phyloP scores from a whole-genome alignment of 306 rosid genomes.

The barrel medic (Medicago truncatula) region DNA sequence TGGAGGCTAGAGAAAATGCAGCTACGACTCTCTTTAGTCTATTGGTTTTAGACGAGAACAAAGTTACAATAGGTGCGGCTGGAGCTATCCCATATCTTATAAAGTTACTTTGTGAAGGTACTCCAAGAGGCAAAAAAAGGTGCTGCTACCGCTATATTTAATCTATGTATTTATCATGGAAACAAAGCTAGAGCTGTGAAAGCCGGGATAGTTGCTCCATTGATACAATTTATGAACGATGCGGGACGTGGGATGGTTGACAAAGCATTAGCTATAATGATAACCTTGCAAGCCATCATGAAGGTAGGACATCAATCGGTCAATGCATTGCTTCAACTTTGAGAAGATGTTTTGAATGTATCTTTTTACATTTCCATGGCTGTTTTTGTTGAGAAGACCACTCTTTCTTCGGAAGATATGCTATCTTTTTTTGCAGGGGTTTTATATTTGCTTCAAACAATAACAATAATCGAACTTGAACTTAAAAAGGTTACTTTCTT shows the following conservation, averaged over 20 bases:
- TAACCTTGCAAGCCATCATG: constrained; percentile 86
- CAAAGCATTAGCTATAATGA: constrained; percentile 92
- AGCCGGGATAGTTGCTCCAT: constrained; percentile 85
- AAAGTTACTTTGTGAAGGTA: constrained; percentile 85
- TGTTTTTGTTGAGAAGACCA: no score
- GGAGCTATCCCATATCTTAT: no score
- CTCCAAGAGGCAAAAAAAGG: constrained; percentile 98
- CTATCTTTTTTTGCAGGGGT: no score
- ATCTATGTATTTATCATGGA: constrained; percentile 92
- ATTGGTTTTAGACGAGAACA: no score
- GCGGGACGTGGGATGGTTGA: constrained; percentile 98
- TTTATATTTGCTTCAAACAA: no score
- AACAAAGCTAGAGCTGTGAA: constrained; percentile 95
- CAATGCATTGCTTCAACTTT: no score
- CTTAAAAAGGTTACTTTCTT: no score
- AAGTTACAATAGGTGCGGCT: no score
- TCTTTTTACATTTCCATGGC: no score
- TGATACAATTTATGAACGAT: constrained; percentile 77
- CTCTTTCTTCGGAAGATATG: no score
- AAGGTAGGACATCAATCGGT: constrained; percentile 78
- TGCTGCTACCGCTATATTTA: constrained; percentile 97
- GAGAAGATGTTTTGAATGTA: no score
- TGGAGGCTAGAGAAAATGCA: constrained; percentile 93
- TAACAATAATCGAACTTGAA: no score
- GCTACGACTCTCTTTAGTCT: constrained; percentile 87